Percentiles rank a stretch among this genome's conserved stretches.
Evolutionary conservation across 1,139 yeast genomes (phyloP).

Genomic region (Barnettozyma hawaiiensis): DNA sequence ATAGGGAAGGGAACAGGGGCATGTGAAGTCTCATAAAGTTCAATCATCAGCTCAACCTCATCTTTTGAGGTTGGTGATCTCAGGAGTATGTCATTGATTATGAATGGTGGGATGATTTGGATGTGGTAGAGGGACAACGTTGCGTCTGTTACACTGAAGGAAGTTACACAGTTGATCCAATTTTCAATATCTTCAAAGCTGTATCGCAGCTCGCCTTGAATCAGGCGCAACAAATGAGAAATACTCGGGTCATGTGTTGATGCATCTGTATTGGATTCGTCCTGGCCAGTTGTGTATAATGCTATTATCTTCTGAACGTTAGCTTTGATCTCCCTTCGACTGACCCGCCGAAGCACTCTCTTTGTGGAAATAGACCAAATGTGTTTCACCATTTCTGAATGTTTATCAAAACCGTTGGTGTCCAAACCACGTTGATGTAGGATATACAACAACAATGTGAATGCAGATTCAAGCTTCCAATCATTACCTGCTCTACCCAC

Average conservation of each 20-base stretch:
- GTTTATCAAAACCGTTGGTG: not conserved
- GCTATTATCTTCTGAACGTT: not conserved
- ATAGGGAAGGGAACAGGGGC: not conserved
- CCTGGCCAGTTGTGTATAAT: not conserved
- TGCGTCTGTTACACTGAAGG: slow-evolving; percentile 21
- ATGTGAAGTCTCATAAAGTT: slow-evolving; percentile 7
- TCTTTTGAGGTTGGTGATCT: slow-evolving; percentile 26
- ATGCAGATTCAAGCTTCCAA: slow-evolving; percentile 11
- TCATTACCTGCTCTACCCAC: slow-evolving; percentile 3
- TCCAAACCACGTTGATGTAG: slow-evolving; percentile 12
- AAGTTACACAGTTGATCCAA: slow-evolving; percentile 29
- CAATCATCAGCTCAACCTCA: slow-evolving; percentile 20
- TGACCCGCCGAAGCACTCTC: not conserved
- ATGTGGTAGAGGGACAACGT: slow-evolving; percentile 29
- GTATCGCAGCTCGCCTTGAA: slow-evolving; percentile 1
- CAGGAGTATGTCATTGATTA: slow-evolving; percentile 27
- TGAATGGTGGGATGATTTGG: slow-evolving; percentile 23
- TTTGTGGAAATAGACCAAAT: not conserved
- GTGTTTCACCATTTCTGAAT: not conserved
- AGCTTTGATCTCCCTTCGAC: not conserved
- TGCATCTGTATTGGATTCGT: not conserved
- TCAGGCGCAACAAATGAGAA: not conserved
- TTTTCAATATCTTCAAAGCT: slow-evolving; percentile 18
- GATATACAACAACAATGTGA: slow-evolving; percentile 14
- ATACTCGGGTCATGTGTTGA: not conserved